Evolutionary conservation across 495 filamentous ascomycete species (phyloP).

Genomic region (Aspergillus taichungensis): DNA sequence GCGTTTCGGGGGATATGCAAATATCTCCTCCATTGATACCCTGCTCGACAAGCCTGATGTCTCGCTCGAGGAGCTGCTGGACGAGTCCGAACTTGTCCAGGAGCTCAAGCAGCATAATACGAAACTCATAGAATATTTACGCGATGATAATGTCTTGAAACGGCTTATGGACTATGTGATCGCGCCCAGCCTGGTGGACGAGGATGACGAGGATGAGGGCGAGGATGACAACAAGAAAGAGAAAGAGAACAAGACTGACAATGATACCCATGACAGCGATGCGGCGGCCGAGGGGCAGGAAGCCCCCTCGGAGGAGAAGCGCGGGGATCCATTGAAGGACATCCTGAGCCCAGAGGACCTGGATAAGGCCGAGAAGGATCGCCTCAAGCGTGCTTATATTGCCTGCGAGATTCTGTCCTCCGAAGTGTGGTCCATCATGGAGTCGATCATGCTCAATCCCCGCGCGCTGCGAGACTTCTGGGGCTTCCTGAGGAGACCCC

Average conservation of each 20-base stretch:
- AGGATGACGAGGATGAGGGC: constrained; percentile 54
- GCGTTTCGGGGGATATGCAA: constrained; percentile 97
- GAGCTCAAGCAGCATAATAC: constrained; percentile 97
- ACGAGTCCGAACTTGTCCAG: constrained; percentile 92
- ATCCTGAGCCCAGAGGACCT: constrained; percentile 48
- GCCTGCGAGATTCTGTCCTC: constrained; percentile 90
- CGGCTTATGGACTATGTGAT: constrained; percentile 85
- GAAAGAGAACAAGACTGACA: constrained; percentile 32
- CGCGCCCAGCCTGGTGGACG: constrained; percentile 57
- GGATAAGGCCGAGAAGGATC: constrained; percentile 74
- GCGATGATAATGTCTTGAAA: constrained; percentile 79
- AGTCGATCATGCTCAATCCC: constrained; percentile 81
- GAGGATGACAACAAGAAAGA: constrained; percentile 34
- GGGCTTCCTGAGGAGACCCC: constrained; percentile 70
- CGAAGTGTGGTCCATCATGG: constrained; percentile 92
- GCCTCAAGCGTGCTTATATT: constrained; percentile 84
- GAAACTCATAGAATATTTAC: constrained; percentile 92
- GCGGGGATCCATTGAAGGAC: constrained; percentile 38
- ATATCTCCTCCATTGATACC: constrained; percentile 89
- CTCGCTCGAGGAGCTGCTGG: constrained; percentile 88
- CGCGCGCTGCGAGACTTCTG: constrained; percentile 74
- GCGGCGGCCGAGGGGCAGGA: constrained; percentile 26
- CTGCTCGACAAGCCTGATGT: constrained; percentile 94
- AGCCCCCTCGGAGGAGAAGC: constrained; percentile 35
- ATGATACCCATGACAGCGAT: constrained; percentile 32